Evolutionary conservation across 2,329 filamentous ascomycete species (phyloP), one percentile per base, ranked within the genome.

Genomic region (Aspergillus versicolor): DNA sequence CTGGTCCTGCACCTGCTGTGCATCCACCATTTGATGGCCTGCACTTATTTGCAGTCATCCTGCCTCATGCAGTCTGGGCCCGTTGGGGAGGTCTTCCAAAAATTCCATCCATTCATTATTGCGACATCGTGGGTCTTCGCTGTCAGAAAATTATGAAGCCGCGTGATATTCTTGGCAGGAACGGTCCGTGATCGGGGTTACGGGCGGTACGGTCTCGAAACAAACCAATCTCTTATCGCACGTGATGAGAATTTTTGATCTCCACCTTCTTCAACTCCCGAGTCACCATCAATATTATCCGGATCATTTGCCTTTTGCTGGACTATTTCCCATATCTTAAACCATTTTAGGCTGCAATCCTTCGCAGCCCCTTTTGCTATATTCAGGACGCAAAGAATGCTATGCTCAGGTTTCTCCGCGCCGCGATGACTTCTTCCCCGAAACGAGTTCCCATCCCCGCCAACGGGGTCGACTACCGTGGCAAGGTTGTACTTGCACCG

Each of bases 401-500:
- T 70, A 79, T 79, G 76, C 69, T 76, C 43, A 73, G 68, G 61
- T 60, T 67, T 34, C 55, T 81, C 50, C 78, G 77, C 73, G 75
- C 78, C 73, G 79, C 76, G 71, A 90, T 89, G 85, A 79, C 82
- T 67, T 65, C 69, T 50, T 73, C 81, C 54, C 87, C 88, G 50
- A 57, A 57, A 71, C 86, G 81, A 70, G 90, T 96, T 38, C 88
- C 91, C 51, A 96, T 97, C 64, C 93, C 93, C 63, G 84, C 82
- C 60, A 89, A 89, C 74, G 93, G 93, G 51, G 92, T 96, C 68
- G 92, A 97, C 79, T 97, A 97, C 77, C 86, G 93, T 66, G 89
- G 90, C 76, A 97, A 95, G 76, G 78, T 97, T 63, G 94, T 97
- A 44, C 88, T 99, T 62, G 94, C 94, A 60, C 94, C 94, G 41